Evolutionary conservation across 1,284 basidiomycete species (phyloP).

Genomic region (Ceratorhiza oryzae-sativae): DNA sequence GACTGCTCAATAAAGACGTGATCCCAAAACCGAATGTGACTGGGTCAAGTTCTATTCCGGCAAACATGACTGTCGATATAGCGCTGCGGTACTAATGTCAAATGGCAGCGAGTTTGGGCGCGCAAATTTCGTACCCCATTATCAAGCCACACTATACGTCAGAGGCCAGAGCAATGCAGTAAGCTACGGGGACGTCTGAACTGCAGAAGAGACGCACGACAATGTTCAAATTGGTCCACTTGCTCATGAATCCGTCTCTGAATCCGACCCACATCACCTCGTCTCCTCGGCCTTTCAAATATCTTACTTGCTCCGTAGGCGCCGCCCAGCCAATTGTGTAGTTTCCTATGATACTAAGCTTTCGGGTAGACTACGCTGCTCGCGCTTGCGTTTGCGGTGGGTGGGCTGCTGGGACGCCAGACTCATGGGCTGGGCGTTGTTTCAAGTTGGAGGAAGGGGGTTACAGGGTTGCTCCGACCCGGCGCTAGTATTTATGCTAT

Average conservation of each 20-base stretch:
- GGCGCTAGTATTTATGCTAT: not conserved
- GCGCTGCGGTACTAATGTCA: not conserved
- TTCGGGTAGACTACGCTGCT: slow-evolving; percentile 9
- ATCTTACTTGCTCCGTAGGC: slow-evolving; percentile 33
- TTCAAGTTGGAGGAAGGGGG: no score
- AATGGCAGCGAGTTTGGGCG: not conserved
- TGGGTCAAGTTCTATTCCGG: slow-evolving; percentile 18
- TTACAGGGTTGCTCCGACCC: not conserved
- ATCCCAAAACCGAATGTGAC: slow-evolving; percentile 39
- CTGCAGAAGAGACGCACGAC: slow-evolving; percentile 25
- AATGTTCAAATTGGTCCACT: slow-evolving; percentile 41
- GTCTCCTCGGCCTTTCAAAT: slow-evolving; percentile 24
- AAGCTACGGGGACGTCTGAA: not conserved
- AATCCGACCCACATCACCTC: slow-evolving; percentile 34
- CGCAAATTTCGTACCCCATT: slow-evolving; percentile 25
- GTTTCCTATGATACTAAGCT: slow-evolving; percentile 21
- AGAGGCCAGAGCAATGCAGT: not conserved
- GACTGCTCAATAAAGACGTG: slow-evolving; percentile 39
- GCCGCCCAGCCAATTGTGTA: slow-evolving; percentile 38
- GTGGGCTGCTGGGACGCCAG: not conserved
- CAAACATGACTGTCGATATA: slow-evolving; percentile 40
- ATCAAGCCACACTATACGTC: slow-evolving; percentile 40
- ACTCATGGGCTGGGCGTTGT: no score
- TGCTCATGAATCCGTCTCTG: slow-evolving; percentile 39
- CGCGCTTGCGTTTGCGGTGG: not conserved